Conservation (phyloP, 106 monocot species). For the Alisma plantagoaquatica region DNA sequence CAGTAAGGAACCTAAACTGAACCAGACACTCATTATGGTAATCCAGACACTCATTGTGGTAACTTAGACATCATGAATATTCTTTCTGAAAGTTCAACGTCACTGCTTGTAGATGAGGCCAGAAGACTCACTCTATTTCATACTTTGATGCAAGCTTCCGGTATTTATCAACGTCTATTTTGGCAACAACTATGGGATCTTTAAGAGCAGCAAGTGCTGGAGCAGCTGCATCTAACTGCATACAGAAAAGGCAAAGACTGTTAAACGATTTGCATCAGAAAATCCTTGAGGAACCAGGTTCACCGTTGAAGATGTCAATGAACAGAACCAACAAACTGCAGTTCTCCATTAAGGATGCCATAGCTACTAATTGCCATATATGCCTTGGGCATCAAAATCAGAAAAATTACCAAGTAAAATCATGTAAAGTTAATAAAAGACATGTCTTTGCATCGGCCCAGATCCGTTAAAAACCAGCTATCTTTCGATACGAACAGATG, state of each 20-base stretch:
- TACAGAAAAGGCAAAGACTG: background rate
- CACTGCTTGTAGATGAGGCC: background rate
- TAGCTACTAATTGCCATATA: too few relatives aligned
- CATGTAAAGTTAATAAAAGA: too few relatives aligned
- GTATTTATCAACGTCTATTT: slow-evolving; percentile 91
- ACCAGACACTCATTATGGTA: too few relatives aligned
- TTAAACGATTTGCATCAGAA: background rate
- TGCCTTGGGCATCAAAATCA: too few relatives aligned
- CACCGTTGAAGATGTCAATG: too few relatives aligned
- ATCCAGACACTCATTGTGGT: background rate
- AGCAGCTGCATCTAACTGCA: slow-evolving; percentile 91
- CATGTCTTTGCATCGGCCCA: too few relatives aligned
- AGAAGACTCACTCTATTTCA: slow-evolving; percentile 69
- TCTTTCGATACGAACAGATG: too few relatives aligned
- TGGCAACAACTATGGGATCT: slow-evolving; percentile 67
- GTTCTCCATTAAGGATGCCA: too few relatives aligned
- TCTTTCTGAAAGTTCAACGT: background rate
- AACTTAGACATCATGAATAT: background rate
- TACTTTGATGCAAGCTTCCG: slow-evolving; percentile 70
- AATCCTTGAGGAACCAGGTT: background rate
- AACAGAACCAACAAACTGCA: too few relatives aligned
- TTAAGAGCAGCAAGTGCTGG: slow-evolving; percentile 51
- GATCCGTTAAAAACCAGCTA: too few relatives aligned
- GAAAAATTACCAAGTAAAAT: too few relatives aligned
- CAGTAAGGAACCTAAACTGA: too few relatives aligned